These are phyloP conservation scores for Tetraselmis chui DNA, from an alignment of 139 green algal species.

Conservation along the genomic window DNA sequence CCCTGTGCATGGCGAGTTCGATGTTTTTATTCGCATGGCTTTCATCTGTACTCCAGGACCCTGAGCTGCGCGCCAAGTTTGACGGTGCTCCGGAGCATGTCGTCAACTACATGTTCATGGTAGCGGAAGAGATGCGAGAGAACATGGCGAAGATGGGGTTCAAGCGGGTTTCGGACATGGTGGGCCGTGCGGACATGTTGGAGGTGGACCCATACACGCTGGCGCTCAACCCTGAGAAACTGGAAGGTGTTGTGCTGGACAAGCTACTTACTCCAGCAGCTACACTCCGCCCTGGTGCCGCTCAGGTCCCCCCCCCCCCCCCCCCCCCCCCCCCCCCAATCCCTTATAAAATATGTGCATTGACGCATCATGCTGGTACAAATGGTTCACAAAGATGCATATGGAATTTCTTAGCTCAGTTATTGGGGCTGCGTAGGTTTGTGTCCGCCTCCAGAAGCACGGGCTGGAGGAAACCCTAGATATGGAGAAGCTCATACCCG, in stretches of 20 bases:
- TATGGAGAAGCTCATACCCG: conserved; percentile 60
- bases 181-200: conserved; percentile 83
- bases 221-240: conserved; percentile 54
- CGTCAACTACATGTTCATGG: conserved; percentile 96
- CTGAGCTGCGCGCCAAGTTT: conserved; percentile 93
- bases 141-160: conserved; percentile 87
- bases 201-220: conserved; percentile 59
- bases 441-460: conserved; percentile 61
- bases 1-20: no score
- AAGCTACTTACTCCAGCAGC: conserved; percentile 76
- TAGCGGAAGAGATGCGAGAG: conserved; percentile 85
- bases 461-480: conserved; percentile 77
- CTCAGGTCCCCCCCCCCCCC: conserved; percentile 65
- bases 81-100: conserved; percentile 84
- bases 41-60: no score
- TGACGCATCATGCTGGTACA: no score
- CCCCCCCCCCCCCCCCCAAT: no score
- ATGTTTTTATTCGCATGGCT: not conserved
- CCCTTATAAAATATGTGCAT: no score
- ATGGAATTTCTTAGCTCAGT: no score
- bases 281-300: conserved; percentile 67
- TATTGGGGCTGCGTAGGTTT: conserved; percentile 46
- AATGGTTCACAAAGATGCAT: conserved; percentile 49
- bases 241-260: conserved; percentile 72
- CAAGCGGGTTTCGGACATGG: conserved; percentile 77